Evolutionary conservation across 768 basidiomycete genomes (phyloP).

Genomic region (Lactarius tabidus): DNA sequence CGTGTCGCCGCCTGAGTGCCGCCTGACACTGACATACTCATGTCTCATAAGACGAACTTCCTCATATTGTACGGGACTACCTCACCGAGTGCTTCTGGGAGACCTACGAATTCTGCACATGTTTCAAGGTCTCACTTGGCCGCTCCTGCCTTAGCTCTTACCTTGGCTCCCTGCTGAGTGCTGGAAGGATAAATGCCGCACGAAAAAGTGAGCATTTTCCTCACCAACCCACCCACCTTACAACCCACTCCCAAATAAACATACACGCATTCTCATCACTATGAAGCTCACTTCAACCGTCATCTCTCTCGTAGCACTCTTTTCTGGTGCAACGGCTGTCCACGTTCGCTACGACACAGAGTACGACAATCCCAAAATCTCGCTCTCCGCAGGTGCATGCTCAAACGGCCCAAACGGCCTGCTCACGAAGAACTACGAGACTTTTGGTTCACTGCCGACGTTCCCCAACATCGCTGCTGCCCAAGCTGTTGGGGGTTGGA

Average conservation of each 20-base stretch:
- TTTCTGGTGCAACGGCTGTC: slow-evolving; percentile 9
- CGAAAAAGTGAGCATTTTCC: background rate
- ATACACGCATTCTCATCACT: background rate
- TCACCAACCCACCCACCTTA: no score
- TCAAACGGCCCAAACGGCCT: slow-evolving; percentile 35
- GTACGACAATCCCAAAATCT: slow-evolving; percentile 30
- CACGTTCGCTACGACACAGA: slow-evolving; percentile 32
- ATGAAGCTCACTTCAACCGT: slow-evolving; percentile 32
- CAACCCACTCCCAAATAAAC: background rate
- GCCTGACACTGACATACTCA: background rate
- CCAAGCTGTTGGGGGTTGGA: slow-evolving; percentile 32
- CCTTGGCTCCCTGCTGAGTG: background rate
- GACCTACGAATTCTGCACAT: background rate
- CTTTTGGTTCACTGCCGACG: slow-evolving; percentile 32
- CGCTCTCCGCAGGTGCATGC: slow-evolving; percentile 31
- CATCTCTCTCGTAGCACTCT: slow-evolving; percentile 23
- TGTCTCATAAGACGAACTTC: background rate
- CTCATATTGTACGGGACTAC: background rate
- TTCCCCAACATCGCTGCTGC: slow-evolving; percentile 36
- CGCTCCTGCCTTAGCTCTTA: background rate
- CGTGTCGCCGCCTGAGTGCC: background rate
- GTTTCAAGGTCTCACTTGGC: background rate
- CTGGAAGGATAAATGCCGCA: background rate
- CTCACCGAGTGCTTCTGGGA: background rate
- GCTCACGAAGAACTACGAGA: slow-evolving; percentile 32